phyloP scores from a whole-genome alignment of 768 basidiomycete genomes.

The Tylopilus subfusipes region DNA sequence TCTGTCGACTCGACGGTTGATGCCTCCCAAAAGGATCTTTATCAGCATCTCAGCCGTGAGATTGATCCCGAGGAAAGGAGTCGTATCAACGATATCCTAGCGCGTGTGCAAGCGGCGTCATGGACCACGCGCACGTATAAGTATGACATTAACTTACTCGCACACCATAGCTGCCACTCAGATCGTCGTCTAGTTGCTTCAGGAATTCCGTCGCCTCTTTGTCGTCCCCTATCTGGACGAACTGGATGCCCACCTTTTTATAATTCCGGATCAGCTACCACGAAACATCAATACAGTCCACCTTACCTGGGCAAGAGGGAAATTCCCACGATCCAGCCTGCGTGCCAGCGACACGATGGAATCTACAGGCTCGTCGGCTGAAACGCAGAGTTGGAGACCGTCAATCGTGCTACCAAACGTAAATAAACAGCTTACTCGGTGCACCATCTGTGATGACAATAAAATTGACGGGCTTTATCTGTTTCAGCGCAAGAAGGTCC shows the following conservation, averaged over 20 bases:
- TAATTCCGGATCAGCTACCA: slow-evolving; percentile 3
- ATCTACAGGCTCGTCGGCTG: slow-evolving; percentile 51
- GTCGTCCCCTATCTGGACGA: slow-evolving; percentile 64
- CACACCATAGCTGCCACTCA: slow-evolving; percentile 40
- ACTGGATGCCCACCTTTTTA: slow-evolving; percentile 60
- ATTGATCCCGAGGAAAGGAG: slow-evolving; percentile 44
- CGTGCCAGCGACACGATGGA: slow-evolving; percentile 46
- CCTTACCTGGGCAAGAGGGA: slow-evolving; percentile 51
- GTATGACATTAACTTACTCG: slow-evolving; percentile 34
- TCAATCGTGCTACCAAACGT: not conserved
- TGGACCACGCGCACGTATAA: not conserved
- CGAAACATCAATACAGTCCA: too few relatives aligned
- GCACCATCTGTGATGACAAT: slow-evolving; percentile 65
- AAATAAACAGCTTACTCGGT: slow-evolving; percentile 41
- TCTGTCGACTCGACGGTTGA: slow-evolving; percentile 52
- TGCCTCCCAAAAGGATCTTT: slow-evolving; percentile 65
- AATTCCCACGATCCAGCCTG: slow-evolving; percentile 49
- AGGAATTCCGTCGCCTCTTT: slow-evolving; percentile 41
- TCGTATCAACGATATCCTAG: slow-evolving; percentile 72
- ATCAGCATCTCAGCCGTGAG: slow-evolving; percentile 48
- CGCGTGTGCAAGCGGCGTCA: not conserved
- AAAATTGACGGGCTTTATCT: slow-evolving; percentile 54
- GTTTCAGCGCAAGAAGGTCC: slow-evolving; percentile 21
- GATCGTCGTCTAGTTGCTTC: slow-evolving; percentile 54
- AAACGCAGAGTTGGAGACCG: not conserved